These are phyloP conservation scores for Trypanosomatidae sp. DNA, from an alignment of 208 protist species.

Conservation along the genomic window DNA sequence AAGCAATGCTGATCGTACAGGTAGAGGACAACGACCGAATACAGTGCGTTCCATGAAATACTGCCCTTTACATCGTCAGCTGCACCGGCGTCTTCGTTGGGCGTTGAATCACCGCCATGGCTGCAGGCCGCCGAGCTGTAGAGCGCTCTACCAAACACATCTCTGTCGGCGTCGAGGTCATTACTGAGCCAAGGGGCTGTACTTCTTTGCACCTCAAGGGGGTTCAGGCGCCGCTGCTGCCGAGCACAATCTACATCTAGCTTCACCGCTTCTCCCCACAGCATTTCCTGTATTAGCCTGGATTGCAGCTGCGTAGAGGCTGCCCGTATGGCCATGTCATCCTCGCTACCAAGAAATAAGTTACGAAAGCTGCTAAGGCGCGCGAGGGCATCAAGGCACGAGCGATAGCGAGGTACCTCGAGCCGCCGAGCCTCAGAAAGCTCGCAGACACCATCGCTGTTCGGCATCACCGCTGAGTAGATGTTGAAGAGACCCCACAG, in stretches of 20 bases:
- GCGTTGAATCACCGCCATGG: background rate
- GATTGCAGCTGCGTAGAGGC: conserved; percentile 17
- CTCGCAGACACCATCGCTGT: background rate
- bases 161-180: conserved; percentile 5
- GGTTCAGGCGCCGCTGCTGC: background rate
- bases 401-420: conserved; percentile 5
- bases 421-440: background rate
- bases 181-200: background rate
- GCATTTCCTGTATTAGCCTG: background rate
- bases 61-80: background rate
- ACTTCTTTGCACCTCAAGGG: background rate
- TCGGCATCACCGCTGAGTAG: conserved; percentile 5
- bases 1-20: conserved; percentile 17
- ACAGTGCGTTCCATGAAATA: conserved; percentile 9
- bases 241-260: background rate
- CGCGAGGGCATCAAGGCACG: conserved; percentile 9
- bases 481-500: conserved; percentile 17
- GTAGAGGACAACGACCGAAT: conserved; percentile 17
- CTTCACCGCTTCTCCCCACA: conserved; percentile 15
- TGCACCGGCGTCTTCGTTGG: background rate
- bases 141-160: conserved; percentile 8
- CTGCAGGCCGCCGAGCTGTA: background rate
- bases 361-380: conserved; percentile 16
- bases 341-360: conserved; percentile 21
- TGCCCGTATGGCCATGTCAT: conserved; percentile 5